Evolutionary conservation across 345 rosid species (phyloP).

Genomic region (Lenwebbia sp.): DNA sequence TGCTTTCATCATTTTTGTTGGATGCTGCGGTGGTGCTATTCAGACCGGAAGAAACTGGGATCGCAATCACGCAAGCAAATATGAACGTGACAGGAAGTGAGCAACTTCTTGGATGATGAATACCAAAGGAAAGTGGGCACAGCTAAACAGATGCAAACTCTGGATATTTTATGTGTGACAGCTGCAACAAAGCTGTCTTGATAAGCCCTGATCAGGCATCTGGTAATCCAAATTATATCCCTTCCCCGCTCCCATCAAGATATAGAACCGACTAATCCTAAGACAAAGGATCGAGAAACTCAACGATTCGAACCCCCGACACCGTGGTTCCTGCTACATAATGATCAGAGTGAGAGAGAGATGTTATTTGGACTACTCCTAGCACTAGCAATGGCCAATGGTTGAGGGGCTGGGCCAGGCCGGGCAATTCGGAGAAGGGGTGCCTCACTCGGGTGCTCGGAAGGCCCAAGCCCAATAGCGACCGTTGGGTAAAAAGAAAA

Average conservation of each 20-base stretch:
- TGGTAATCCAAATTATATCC: not conserved
- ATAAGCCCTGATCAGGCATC: not conserved
- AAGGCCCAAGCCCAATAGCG: not conserved
- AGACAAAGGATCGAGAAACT: too few species aligned
- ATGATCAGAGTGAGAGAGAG: not conserved
- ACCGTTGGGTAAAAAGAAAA: not conserved
- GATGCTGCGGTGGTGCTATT: not conserved
- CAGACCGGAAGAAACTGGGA: not conserved
- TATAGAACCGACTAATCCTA: too few species aligned
- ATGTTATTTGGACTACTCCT: not conserved
- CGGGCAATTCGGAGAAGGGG: not conserved
- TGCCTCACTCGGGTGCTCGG: not conserved
- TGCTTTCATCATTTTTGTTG: not conserved
- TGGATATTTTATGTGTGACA: not conserved
- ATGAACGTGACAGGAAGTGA: not conserved
- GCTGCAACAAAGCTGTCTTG: not conserved
- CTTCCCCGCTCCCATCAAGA: too few species aligned
- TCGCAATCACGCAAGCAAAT: not conserved
- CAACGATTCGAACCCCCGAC: too few species aligned
- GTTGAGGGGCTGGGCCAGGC: not conserved
- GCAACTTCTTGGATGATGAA: not conserved
- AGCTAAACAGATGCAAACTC: not conserved
- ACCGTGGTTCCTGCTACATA: not conserved
- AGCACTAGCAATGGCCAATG: not conserved
- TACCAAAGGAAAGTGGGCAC: not conserved